phyloP scores from a whole-genome alignment of 495 filamentous ascomycete genomes.

The Xylaria flabelliformis region DNA sequence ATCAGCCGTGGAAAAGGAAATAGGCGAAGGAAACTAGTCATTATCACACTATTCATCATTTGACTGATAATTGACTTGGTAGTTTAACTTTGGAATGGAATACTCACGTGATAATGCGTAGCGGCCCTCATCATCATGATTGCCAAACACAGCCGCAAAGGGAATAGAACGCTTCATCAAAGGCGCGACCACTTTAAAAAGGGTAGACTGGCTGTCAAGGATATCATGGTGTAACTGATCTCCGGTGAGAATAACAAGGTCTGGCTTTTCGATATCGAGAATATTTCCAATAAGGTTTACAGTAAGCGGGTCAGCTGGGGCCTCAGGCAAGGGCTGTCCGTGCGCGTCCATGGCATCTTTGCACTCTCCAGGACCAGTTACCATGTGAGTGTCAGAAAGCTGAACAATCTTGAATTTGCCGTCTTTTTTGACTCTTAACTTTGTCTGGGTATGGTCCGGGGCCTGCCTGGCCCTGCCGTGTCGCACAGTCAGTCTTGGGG shows the following conservation, averaged over 20 bases:
- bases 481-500: slow-evolving; percentile 46
- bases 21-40: not conserved
- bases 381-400: slow-evolving; percentile 48
- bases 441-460: slow-evolving; percentile 32
- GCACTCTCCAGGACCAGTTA: slow-evolving; percentile 44
- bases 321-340: slow-evolving; percentile 45
- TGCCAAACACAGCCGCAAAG: slow-evolving; percentile 48
- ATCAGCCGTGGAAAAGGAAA: not conserved
- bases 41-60: not conserved
- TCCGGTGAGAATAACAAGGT: slow-evolving; percentile 47
- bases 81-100: not conserved
- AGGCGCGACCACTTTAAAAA: slow-evolving; percentile 51
- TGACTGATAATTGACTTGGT: not conserved
- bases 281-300: slow-evolving; percentile 43
- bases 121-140: slow-evolving; percentile 46
- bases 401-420: slow-evolving; percentile 50
- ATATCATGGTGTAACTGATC: slow-evolving; percentile 48
- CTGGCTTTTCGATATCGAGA: slow-evolving; percentile 46
- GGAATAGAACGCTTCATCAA: slow-evolving; percentile 46
- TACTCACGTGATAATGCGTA: slow-evolving; percentile 46
- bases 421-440: slow-evolving; percentile 41
- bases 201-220: slow-evolving; percentile 47
- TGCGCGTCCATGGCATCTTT: slow-evolving; percentile 49
- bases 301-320: slow-evolving; percentile 47
- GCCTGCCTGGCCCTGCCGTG: slow-evolving; percentile 42